Evolutionary conservation across 768 basidiomycete genomes (phyloP).

Genomic region (Boletellus emodensis): DNA sequence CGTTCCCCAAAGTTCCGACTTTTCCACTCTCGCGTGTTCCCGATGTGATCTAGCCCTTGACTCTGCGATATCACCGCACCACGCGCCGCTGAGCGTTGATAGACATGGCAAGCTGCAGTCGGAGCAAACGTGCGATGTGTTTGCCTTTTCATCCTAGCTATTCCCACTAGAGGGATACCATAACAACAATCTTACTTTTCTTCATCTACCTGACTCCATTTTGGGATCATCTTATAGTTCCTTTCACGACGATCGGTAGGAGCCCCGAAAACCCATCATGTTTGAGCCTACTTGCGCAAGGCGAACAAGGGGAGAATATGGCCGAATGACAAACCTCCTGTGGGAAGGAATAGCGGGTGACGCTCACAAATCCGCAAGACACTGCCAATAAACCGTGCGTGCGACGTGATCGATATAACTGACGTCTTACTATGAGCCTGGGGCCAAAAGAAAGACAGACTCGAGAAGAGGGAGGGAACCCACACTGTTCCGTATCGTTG

Average conservation of each 20-base stretch:
- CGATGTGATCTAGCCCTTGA: too few relatives aligned
- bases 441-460: neutral
- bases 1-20: too few relatives aligned
- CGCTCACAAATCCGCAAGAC: constrained; percentile 48
- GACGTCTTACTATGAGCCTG: neutral
- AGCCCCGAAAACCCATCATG: constrained; percentile 13
- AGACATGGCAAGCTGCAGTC: too few relatives aligned
- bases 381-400: constrained; percentile 58
- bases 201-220: too few relatives aligned
- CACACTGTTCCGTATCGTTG: constrained; percentile 41
- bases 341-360: constrained; percentile 44
- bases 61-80: too few relatives aligned
- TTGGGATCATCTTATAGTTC: neutral
- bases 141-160: too few relatives aligned
- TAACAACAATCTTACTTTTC: too few relatives aligned
- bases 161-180: too few relatives aligned
- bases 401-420: constrained; percentile 68
- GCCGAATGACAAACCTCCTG: constrained; percentile 51
- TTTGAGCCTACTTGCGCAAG: neutral
- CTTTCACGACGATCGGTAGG: constrained; percentile 25
- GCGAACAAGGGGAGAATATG: neutral
- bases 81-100: too few relatives aligned
- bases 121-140: too few relatives aligned
- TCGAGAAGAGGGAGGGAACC: neutral
- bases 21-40: too few relatives aligned